phyloP scores from a whole-genome alignment of 306 rosid genomes.

The Pyrus communis region DNA sequence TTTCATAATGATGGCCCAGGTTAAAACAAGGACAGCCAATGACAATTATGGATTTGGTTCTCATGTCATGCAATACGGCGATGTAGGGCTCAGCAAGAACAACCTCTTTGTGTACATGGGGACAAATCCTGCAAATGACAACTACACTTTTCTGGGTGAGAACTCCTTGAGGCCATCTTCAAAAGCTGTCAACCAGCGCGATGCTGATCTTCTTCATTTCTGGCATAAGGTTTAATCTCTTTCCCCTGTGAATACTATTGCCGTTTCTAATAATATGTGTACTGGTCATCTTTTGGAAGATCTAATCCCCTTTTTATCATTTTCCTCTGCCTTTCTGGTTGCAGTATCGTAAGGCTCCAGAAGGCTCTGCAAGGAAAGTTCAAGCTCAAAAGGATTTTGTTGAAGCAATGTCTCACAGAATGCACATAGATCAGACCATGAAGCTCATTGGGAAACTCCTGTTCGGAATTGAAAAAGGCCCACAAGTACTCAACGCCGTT shows the following conservation, averaged over 20 bases:
- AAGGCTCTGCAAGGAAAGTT: conserved; percentile 61
- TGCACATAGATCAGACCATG: conserved; percentile 70
- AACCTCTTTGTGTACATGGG: conserved; percentile 56
- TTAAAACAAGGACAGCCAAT: conserved; percentile 58
- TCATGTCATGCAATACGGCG: conserved; percentile 97
- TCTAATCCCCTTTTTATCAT: not conserved
- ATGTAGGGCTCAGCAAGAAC: conserved; percentile 37
- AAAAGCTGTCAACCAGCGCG: conserved; percentile 73
- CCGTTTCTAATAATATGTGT: not conserved
- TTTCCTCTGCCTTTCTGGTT: not conserved
- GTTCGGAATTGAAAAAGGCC: conserved; percentile 73
- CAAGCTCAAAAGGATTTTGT: conserved; percentile 74
- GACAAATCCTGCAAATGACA: conserved; percentile 89
- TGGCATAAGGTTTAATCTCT: conserved; percentile 71
- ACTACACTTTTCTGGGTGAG: conserved; percentile 54
- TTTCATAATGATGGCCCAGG: conserved; percentile 38
- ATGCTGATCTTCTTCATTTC: conserved; percentile 93
- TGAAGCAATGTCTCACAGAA: conserved; percentile 86
- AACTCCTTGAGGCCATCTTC: conserved; percentile 56
- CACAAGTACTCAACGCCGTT: conserved; percentile 45
- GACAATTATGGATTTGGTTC: conserved; percentile 61
- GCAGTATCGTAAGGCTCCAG: conserved; percentile 85
- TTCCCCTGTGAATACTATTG: not conserved
- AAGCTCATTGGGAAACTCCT: conserved; percentile 68
- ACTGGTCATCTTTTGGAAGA: not conserved